Percentiles rank a stretch among this genome's conserved stretches.
These are phyloP conservation scores for Osmanthus fragrans DNA, from an alignment of 257 asterid species.

Conservation along the genomic window DNA sequence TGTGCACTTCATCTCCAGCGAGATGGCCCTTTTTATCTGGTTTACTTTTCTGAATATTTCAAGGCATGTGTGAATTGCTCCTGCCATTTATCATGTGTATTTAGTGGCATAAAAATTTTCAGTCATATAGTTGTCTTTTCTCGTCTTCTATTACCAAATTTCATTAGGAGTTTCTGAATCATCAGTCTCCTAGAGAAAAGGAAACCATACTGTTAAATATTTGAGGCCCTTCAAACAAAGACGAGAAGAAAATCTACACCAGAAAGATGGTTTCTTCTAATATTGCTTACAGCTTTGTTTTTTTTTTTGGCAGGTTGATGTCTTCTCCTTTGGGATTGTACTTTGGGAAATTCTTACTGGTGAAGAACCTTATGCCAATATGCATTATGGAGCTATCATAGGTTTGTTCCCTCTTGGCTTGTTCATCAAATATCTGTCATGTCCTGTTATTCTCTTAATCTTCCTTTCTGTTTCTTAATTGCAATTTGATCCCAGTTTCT, in stretches of 20 bases:
- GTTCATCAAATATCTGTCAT: not conserved
- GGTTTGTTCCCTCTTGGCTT: conserved; percentile 38
- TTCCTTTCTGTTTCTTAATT: no score
- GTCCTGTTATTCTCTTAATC: no score
- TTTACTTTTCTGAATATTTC: not conserved
- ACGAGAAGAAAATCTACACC: not conserved
- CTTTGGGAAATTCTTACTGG: conserved; percentile 96
- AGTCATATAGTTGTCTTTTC: not conserved
- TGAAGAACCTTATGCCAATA: conserved; percentile 93
- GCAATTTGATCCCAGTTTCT: no score
- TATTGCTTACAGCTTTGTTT: conserved; percentile 9
- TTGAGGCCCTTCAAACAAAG: not conserved
- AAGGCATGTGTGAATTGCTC: not conserved
- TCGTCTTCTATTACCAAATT: not conserved
- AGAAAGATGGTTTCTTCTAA: not conserved
- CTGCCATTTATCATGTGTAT: not conserved
- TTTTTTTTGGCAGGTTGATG: conserved; percentile 64
- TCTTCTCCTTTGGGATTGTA: conserved; percentile 91
- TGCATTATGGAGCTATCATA: conserved; percentile 97
- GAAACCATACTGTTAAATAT: not conserved
- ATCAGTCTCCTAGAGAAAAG: not conserved
- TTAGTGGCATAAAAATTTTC: not conserved
- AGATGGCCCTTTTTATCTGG: not conserved
- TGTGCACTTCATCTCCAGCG: not conserved
- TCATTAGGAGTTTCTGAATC: not conserved